Conservation (phyloP, 2,329 filamentous ascomycete species). For the Coniella vitis region DNA sequence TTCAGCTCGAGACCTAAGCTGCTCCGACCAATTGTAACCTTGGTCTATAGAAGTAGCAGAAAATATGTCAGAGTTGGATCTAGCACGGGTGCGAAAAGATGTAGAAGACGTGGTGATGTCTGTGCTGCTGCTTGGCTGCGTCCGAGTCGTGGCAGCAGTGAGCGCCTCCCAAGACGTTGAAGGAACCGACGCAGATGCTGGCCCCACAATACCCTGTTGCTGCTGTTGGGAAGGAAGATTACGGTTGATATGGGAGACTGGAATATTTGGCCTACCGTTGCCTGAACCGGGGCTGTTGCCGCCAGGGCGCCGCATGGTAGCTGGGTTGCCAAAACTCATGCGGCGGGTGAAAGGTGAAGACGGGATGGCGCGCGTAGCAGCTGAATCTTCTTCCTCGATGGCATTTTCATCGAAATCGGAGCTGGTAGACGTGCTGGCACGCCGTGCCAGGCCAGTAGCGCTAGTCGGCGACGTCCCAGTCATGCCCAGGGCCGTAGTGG, state of each 20-base stretch:
- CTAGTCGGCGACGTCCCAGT: slow-evolving; percentile 62
- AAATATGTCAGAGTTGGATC: slow-evolving; percentile 60
- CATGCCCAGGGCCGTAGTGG: slow-evolving; percentile 49
- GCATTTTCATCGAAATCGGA: slow-evolving; percentile 66
- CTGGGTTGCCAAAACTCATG: slow-evolving; percentile 75
- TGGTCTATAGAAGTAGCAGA: slow-evolving; percentile 64
- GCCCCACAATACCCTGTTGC: slow-evolving; percentile 22
- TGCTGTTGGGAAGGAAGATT: slow-evolving; percentile 27
- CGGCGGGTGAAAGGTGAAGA: slow-evolving; percentile 73
- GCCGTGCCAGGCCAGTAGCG: slow-evolving; percentile 45
- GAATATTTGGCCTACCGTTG: slow-evolving; percentile 51
- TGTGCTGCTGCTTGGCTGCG: slow-evolving; percentile 29
- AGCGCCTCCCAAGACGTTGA: slow-evolving; percentile 24
- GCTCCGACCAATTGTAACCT: slow-evolving; percentile 96
- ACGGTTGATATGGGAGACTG: slow-evolving; percentile 23
- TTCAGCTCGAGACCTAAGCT: slow-evolving; percentile 85
- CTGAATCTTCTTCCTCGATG: slow-evolving; percentile 60
- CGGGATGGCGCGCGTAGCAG: slow-evolving; percentile 51
- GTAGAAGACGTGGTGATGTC: slow-evolving; percentile 33
- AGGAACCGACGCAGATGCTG: slow-evolving; percentile 24
- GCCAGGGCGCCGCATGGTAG: slow-evolving; percentile 58
- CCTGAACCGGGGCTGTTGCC: slow-evolving; percentile 51
- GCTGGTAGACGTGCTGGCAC: slow-evolving; percentile 62
- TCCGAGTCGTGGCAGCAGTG: slow-evolving; percentile 10
- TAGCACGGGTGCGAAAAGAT: slow-evolving; percentile 51